Evolutionary conservation across 2,329 filamentous ascomycete species (phyloP).

Genomic region (Pleoardoris graminearum): DNA sequence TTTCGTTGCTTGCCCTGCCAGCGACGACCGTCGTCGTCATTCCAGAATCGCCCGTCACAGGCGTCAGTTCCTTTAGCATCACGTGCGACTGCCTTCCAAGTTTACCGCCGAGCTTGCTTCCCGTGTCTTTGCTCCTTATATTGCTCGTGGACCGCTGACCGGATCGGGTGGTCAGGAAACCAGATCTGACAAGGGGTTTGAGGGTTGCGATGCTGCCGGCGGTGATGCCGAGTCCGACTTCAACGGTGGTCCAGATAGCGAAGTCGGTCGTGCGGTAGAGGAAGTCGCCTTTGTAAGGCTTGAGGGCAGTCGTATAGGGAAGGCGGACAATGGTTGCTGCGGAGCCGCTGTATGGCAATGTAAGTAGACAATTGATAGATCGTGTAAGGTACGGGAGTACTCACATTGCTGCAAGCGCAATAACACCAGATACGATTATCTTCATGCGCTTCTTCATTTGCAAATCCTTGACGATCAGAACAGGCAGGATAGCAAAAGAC

Average conservation of each 20-base stretch:
- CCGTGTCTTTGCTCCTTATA: not conserved
- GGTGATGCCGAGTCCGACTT: constrained; percentile 46
- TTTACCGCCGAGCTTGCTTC: constrained; percentile 1
- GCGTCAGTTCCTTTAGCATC: constrained; percentile 22
- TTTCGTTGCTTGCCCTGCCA: constrained; percentile 22
- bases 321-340: constrained; percentile 37
- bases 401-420: constrained; percentile 52
- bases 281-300: constrained; percentile 35
- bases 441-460: constrained; percentile 60
- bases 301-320: constrained; percentile 31
- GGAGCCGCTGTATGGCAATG: constrained; percentile 43
- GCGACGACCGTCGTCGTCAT: constrained; percentile 28
- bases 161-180: constrained; percentile 6
- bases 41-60: constrained; percentile 19
- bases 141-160: not conserved
- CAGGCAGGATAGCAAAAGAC: constrained; percentile 37
- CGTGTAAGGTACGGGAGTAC: constrained; percentile 7
- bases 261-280: constrained; percentile 37
- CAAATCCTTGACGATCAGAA: constrained; percentile 58
- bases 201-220: constrained; percentile 57
- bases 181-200: constrained; percentile 50
- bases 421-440: constrained; percentile 55
- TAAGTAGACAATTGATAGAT: not conserved
- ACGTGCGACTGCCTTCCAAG: not conserved
- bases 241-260: constrained; percentile 42